These are phyloP conservation scores for Fraxinus latifolia DNA, from an alignment of 305 asterid genomes.

Conservation along the genomic window DNA sequence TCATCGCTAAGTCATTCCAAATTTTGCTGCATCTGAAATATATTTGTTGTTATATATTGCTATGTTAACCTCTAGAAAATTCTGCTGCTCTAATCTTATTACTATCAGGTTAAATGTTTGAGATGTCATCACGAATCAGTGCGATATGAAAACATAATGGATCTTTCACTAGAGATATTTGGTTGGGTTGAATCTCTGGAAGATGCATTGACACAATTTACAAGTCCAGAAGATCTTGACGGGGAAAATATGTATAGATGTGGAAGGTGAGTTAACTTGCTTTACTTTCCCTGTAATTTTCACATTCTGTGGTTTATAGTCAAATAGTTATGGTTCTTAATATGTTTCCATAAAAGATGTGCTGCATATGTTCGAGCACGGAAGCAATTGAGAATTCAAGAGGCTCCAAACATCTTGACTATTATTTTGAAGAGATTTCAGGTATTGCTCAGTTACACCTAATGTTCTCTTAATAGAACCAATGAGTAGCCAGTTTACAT, in stretches of 20 bases:
- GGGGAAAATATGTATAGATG: conserved; percentile 88
- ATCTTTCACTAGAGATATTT: conserved; percentile 73
- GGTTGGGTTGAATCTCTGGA: conserved; percentile 78
- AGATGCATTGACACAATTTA: conserved; percentile 78
- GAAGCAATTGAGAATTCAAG: conserved; percentile 70
- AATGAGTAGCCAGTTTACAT: background rate
- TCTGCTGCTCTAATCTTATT: conserved; percentile 11
- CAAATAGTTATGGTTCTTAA: conserved; percentile 14
- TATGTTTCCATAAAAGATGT: conserved; percentile 46
- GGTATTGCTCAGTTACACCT: conserved; percentile 32
- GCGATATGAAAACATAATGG: conserved; percentile 75
- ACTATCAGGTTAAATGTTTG: conserved; percentile 67
- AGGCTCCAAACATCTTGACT: conserved; percentile 83
- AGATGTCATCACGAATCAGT: conserved; percentile 68
- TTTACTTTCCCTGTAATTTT: background rate
- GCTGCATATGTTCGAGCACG: conserved; percentile 64
- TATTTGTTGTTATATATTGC: conserved; percentile 1
- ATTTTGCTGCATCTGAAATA: background rate
- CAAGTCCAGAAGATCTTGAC: conserved; percentile 77
- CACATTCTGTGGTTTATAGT: background rate
- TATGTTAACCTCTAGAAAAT: background rate
- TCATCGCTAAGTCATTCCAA: conserved; percentile 8
- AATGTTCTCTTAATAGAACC: background rate
- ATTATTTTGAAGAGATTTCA: conserved; percentile 86
- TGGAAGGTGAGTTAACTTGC: conserved; percentile 46